Evolutionary conservation across 805 yeast species (phyloP), one percentile per base, ranked within the genome.

Genomic region (Torulaspora indica): DNA sequence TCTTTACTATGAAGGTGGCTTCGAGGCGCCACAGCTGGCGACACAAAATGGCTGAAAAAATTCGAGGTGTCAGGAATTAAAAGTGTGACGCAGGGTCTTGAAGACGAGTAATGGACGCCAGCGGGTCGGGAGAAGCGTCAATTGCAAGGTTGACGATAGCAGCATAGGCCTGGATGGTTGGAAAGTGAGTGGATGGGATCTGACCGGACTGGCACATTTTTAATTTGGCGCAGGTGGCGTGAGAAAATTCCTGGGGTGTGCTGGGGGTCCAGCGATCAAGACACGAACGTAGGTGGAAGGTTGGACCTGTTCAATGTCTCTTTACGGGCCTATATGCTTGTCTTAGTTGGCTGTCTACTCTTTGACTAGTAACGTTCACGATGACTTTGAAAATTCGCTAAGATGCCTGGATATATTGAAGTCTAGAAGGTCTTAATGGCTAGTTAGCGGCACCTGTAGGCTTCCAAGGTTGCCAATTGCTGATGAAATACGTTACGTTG

Each of bases 321-420:
- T n/a, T n/a, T n/a, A n/a, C 22, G 5, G 22, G 22, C 5, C 22
- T 20, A 20, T 20, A 4, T 20, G 22, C 5, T 4, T 20, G 22
- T 4, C 5, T 20, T 20, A 20, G 4, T 4, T 25, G 9, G 28
- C n/a, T 3, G 3, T 25, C 7, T 8, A 25, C 9, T 12, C 10
- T 7, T n/a, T n/a, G n/a, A n/a, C n/a, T n/a, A n/a, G n/a, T n/a
- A n/a, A 34, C 37, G 37, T 34, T 20, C n/a, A 34, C 15, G 18
- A 14, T 34, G 37, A 34, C 27, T n/a, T 34, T 23, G 37, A 34
- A 34, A 34, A 18, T 34, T 34, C 37, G 18, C 12, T 12, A 6
- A 23, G 27, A 3, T 8, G 6, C 2, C 12, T 34, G 18, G 17
- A 14, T 5, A 15, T 15, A 14, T 9, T 7, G 18, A 10, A 9